A percentile compares a stretch with the other conserved stretches of the same genome.
Evolutionary conservation across 2,329 filamentous ascomycete genomes (phyloP).

Genomic region (Talaromyces islandicus): DNA sequence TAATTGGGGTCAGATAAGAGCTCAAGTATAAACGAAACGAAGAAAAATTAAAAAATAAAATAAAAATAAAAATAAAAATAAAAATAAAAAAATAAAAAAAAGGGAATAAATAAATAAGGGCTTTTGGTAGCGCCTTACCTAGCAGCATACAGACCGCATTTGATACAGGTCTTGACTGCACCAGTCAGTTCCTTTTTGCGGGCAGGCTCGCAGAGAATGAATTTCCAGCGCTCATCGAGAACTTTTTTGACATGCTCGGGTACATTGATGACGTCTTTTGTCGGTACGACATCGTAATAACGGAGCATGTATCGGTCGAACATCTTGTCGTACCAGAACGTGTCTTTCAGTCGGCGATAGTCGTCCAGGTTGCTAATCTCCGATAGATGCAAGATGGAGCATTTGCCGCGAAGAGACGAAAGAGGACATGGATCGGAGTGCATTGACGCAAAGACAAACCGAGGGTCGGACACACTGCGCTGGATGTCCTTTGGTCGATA

Average conservation of each 20-base stretch:
- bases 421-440: slow-evolving; percentile 94
- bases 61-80: too few species aligned
- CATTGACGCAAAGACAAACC: slow-evolving; percentile 93
- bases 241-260: slow-evolving; percentile 93
- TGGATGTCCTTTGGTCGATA: slow-evolving; percentile 95
- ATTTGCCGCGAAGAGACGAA: slow-evolving; percentile 88
- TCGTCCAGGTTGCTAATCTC: slow-evolving; percentile 78
- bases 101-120: too few species aligned
- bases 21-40: background rate
- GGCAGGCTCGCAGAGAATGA: slow-evolving; percentile 87
- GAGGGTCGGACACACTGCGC: slow-evolving; percentile 83
- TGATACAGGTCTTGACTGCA: slow-evolving; percentile 92
- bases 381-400: slow-evolving; percentile 78
- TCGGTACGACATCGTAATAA: slow-evolving; percentile 94
- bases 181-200: slow-evolving; percentile 93
- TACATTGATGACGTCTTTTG: slow-evolving; percentile 88
- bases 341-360: slow-evolving; percentile 77
- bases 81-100: too few species aligned
- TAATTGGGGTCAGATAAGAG: slow-evolving; percentile 29
- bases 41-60: too few species aligned
- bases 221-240: slow-evolving; percentile 93
- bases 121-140: slow-evolving; percentile 53
- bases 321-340: slow-evolving; percentile 95
- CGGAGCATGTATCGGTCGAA: slow-evolving; percentile 98
- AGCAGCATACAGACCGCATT: slow-evolving; percentile 84